These are phyloP conservation scores for Leishmania tarentolae DNA, from an alignment of 208 protist species.

Conservation along the genomic window DNA sequence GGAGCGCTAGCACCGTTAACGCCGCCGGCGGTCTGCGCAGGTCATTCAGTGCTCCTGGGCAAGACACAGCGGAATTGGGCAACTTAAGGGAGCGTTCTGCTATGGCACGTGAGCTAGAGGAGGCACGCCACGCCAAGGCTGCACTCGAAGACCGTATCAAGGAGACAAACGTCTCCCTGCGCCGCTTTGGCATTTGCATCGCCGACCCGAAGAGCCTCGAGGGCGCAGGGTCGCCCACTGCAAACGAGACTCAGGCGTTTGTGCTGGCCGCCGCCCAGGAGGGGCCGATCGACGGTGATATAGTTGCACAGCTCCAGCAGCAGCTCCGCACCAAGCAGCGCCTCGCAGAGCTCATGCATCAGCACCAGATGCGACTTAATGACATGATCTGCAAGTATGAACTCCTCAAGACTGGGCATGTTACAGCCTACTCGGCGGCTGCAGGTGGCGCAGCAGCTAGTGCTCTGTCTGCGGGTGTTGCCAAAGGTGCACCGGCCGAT, in stretches of 20 bases:
- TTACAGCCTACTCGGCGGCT: conserved; percentile 46
- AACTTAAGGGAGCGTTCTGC: conserved; percentile 35
- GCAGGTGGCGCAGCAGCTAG: background rate
- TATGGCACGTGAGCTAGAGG: conserved; percentile 60
- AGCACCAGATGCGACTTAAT: conserved; percentile 82
- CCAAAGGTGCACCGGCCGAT: background rate
- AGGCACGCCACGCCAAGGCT: conserved; percentile 45
- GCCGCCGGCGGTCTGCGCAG: conserved; percentile 12
- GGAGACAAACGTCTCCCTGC: conserved; percentile 83
- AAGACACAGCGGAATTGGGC: conserved; percentile 8
- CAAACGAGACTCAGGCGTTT: conserved; percentile 55
- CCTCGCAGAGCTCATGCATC: conserved; percentile 80
- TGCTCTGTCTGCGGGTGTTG: background rate
- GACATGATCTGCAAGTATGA: conserved; percentile 90
- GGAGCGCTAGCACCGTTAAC: background rate
- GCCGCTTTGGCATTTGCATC: conserved; percentile 84
- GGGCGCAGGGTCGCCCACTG: conserved; percentile 10
- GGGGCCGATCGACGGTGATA: conserved; percentile 69
- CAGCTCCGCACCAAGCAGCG: conserved; percentile 89
- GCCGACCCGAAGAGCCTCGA: conserved; percentile 44
- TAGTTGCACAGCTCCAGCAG: conserved; percentile 82
- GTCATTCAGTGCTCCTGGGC: conserved; percentile 13
- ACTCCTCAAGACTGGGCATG: conserved; percentile 81
- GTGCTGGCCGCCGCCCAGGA: conserved; percentile 74
- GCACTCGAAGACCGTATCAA: conserved; percentile 70